Evolutionary conservation across 805 yeast genomes (phyloP).

Genomic region (Isabelozyma rhagii): DNA sequence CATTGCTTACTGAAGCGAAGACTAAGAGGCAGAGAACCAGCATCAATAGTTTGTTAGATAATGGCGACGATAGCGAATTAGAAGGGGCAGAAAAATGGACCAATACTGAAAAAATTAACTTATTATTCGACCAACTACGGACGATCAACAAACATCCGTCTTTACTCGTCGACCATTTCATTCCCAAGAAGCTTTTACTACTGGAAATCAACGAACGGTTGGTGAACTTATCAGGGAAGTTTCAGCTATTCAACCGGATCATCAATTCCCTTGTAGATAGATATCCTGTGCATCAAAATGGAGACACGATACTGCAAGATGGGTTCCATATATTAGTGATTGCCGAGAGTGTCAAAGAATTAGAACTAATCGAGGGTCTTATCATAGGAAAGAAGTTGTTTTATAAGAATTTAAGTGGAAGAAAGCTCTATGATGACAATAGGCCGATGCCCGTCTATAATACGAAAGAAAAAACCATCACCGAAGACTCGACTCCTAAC

Average conservation of each 20-base stretch:
- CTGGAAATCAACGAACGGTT: conserved; percentile 62
- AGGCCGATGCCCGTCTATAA: conserved; percentile 12
- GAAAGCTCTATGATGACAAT: conserved; percentile 48
- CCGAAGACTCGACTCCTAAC: background rate
- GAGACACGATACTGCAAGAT: conserved; percentile 8
- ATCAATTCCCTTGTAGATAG: conserved; percentile 32
- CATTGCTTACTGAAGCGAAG: conserved; percentile 19
- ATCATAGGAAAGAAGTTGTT: conserved; percentile 67
- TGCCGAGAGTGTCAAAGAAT: conserved; percentile 62
- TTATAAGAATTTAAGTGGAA: conserved; percentile 66
- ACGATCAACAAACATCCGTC: conserved; percentile 66
- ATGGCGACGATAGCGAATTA: conserved; percentile 5
- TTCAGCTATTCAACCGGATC: conserved; percentile 50
- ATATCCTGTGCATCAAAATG: conserved; percentile 7
- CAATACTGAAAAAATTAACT: conserved; percentile 31
- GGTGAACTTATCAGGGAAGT: conserved; percentile 56
- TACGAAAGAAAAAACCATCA: background rate
- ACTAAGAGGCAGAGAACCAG: conserved; percentile 25
- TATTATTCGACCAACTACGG: conserved; percentile 44
- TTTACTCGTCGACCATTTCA: conserved; percentile 70
- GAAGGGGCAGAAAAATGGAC: background rate
- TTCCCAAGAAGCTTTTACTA: conserved; percentile 64
- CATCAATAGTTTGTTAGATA: conserved; percentile 35
- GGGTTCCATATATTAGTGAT: conserved; percentile 38
- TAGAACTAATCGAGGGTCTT: conserved; percentile 76